Evolutionary conservation across 2,329 filamentous ascomycete genomes (phyloP).

Genomic region (Colletotrichum falcatum): DNA sequence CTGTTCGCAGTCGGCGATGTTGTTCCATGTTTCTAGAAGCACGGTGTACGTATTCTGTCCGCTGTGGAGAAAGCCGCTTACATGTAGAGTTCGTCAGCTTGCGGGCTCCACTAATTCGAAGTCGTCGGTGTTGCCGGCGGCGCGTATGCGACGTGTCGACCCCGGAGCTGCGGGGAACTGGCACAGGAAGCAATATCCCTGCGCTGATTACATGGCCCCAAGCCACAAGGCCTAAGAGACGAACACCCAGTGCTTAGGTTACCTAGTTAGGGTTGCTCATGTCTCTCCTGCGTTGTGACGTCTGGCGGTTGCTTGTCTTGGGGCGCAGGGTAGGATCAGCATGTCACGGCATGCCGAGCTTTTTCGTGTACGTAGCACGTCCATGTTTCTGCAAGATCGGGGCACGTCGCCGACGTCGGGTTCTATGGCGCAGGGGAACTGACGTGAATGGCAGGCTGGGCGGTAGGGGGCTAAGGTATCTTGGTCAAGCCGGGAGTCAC

Average conservation of each 20-base stretch:
- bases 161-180: slow-evolving; percentile 2
- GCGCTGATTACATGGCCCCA: neutral
- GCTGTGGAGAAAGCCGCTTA: neutral
- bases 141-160: neutral
- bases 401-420: neutral
- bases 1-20: neutral
- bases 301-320: neutral
- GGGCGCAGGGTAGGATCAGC: neutral
- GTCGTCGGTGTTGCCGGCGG: slow-evolving; percentile 9
- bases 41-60: neutral
- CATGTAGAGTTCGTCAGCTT: neutral
- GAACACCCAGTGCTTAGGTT: neutral
- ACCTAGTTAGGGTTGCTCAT: neutral
- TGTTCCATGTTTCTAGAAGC: neutral
- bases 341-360: neutral
- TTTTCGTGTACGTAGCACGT: neutral
- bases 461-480: slow-evolving; percentile 2
- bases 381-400: neutral
- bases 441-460: neutral
- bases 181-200: neutral
- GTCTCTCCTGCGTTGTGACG: slow-evolving; percentile 7
- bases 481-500: neutral
- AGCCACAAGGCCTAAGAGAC: neutral
- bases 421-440: neutral
- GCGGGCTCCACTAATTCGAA: neutral